Conservation (phyloP, 371 early-diverging fungal genomes). For the Caulochytrium protostelioides region DNA sequence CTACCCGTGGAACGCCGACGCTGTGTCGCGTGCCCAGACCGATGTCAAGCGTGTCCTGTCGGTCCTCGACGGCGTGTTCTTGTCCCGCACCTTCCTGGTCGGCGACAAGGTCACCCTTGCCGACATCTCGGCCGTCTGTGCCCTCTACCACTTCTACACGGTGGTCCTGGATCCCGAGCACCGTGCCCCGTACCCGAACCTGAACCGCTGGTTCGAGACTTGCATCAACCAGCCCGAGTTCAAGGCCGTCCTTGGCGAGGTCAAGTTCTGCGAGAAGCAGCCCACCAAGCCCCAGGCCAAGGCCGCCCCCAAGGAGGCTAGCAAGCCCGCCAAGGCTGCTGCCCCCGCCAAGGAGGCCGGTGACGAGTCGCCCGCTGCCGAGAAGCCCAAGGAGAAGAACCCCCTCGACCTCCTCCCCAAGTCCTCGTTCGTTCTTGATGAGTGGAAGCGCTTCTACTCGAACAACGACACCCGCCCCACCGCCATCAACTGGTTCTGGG, state of each 20-base stretch:
- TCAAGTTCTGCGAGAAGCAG: constrained; percentile 31
- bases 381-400: constrained; percentile 76
- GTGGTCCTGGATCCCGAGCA: constrained; percentile 25
- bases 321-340: constrained; percentile 24
- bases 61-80: constrained; percentile 47
- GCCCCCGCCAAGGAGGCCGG: constrained; percentile 22
- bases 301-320: constrained; percentile 13
- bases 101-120: constrained; percentile 77
- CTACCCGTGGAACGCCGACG: constrained; percentile 39
- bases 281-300: constrained; percentile 19
- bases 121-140: constrained; percentile 46
- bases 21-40: constrained; percentile 12
- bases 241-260: constrained; percentile 52
- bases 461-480: constrained; percentile 69
- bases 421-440: constrained; percentile 57
- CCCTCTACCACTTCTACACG: constrained; percentile 38
- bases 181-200: constrained; percentile 57
- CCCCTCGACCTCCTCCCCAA: constrained; percentile 69
- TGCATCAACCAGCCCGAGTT: constrained; percentile 54
- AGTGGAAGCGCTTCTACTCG: constrained; percentile 90
- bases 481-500: constrained; percentile 84
- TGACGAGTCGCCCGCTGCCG: constrained; percentile 31
- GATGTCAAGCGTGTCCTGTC: constrained; percentile 35
- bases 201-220: constrained; percentile 73
- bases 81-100: constrained; percentile 67